Conservation (phyloP, 441 rosid genomes). For the Erysimum pusillum region DNA sequence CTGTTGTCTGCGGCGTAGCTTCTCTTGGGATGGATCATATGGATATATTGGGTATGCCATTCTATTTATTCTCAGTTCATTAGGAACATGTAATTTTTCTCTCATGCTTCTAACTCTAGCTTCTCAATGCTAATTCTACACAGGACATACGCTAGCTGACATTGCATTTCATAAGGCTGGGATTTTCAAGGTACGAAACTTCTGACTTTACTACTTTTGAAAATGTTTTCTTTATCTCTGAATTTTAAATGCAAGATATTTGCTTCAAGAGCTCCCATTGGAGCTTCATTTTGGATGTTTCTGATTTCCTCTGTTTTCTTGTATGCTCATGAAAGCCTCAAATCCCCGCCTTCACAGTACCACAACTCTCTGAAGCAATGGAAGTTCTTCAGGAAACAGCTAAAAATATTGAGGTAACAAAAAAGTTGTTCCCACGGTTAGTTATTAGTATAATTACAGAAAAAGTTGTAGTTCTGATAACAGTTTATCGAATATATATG, state of each 20-base stretch:
- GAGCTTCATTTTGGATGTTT: constrained; percentile 53
- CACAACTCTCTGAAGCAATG: constrained; percentile 91
- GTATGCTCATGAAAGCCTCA: constrained; percentile 75
- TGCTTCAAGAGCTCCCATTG: constrained; percentile 43
- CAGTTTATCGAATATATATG: background rate
- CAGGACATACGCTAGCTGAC: constrained; percentile 76
- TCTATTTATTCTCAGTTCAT: constrained; percentile 1
- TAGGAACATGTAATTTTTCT: background rate
- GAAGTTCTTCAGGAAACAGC: constrained; percentile 72
- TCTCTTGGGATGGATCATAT: constrained; percentile 93
- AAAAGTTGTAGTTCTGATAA: background rate
- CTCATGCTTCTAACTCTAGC: constrained; percentile 25
- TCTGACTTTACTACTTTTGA: constrained; percentile 29
- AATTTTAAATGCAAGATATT: constrained; percentile 41
- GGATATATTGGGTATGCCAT: constrained; percentile 66
- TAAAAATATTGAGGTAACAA: constrained; percentile 58
- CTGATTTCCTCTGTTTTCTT: constrained; percentile 67
- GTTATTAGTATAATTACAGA: background rate
- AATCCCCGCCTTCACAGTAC: constrained; percentile 86
- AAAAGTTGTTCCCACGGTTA: constrained; percentile 7
- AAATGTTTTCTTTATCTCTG: constrained; percentile 27
- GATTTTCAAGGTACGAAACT: constrained; percentile 79
- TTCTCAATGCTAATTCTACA: constrained; percentile 37
- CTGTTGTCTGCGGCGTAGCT: constrained; percentile 86
- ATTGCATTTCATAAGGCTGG: constrained; percentile 94